These are phyloP conservation scores for Poronia punctata DNA, from an alignment of 495 filamentous ascomycete species.

Conservation along the genomic window DNA sequence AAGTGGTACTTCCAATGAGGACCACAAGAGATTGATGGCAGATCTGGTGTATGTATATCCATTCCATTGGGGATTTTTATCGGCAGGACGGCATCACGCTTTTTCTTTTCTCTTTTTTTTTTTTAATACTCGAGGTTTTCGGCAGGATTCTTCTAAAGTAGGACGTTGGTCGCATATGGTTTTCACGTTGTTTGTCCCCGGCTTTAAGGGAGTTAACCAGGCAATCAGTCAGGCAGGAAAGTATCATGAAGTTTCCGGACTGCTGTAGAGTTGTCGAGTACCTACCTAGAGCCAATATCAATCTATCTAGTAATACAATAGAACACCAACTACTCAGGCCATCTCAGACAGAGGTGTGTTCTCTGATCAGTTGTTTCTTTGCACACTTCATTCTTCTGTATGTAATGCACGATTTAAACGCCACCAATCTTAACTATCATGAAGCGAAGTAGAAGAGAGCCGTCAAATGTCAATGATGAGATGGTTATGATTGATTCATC, in stretches of 20 bases:
- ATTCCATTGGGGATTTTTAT: constrained; percentile 28
- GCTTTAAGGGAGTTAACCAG: constrained; percentile 4
- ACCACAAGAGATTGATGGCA: constrained; percentile 15
- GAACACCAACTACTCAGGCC: constrained; percentile 18
- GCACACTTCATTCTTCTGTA: too few species aligned
- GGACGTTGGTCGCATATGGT: constrained; percentile 7
- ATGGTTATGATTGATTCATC: too few species aligned
- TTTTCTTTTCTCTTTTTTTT: constrained; percentile 26
- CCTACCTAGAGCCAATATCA: too few species aligned
- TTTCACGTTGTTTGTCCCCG: too few species aligned
- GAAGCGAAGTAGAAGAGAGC: too few species aligned
- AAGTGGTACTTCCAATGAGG: constrained; percentile 5
- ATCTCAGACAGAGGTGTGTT: neutral
- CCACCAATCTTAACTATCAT: too few species aligned
- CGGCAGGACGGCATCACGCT: constrained; percentile 27
- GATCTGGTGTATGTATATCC: constrained; percentile 32
- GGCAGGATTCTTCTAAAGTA: constrained; percentile 13
- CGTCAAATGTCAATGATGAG: too few species aligned
- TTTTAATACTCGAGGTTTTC: constrained; percentile 26
- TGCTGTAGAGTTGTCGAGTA: constrained; percentile 18
- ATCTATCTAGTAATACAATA: constrained; percentile 29
- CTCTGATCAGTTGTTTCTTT: neutral
- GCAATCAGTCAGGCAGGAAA: constrained; percentile 1
- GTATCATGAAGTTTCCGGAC: constrained; percentile 16
- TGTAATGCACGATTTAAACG: too few species aligned